Base-by-base conservation (phyloP, 768 basidiomycete genomes). In the Pulveroboletus ravenelii region DNA sequence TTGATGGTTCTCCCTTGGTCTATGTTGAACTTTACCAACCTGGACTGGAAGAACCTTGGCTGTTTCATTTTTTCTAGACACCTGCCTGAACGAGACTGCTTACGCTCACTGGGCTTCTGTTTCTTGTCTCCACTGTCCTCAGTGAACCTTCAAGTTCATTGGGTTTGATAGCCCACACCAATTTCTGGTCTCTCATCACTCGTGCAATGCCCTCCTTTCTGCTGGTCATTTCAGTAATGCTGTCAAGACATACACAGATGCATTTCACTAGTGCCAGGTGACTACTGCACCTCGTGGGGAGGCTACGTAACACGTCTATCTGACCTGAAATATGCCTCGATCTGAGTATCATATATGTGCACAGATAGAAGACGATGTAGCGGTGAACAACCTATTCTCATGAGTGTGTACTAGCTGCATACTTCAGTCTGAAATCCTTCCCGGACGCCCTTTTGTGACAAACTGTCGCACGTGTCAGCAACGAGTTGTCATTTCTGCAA, bases 141-240 rank as follows among this genome's bases (percentile, higher is more conserved):
- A 58, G 51, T 32, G 59, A 65, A 45, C 48, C 57, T 5, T 62
- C 60, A 10, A 45, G 48, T 44, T 61, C 64, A 32, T 58, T 67
- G 18, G 67, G 65, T 23, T 67, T 62, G 15, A 54, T 69, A 23
- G 63, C 65, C 18, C 86, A 87, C 10, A 85, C 87, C 5, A 84
- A 80, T 31, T 72, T 91, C 2, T 73, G 78, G 13, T 88, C 91
- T 0, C 76, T 91, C 42, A 80, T 93, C 52, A 77, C 76, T 60
- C 75, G 79, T 1, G 91, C 82, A 1, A 93, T 55, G 74, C 76
- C 10, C 63, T 88, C 3, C 78, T 93, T 17, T 82, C 86, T 1
- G 70, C 78, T 1, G 91, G 91, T 7, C 84, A 88, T 54, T 93
- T 85, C 65, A 78, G 72, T 37, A 92, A 95, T 58, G 93, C 93